A percentile compares a stretch with the other conserved stretches of the same genome.
Conservation (phyloP, 495 filamentous ascomycete species). For the Podospora anserina region DNA sequence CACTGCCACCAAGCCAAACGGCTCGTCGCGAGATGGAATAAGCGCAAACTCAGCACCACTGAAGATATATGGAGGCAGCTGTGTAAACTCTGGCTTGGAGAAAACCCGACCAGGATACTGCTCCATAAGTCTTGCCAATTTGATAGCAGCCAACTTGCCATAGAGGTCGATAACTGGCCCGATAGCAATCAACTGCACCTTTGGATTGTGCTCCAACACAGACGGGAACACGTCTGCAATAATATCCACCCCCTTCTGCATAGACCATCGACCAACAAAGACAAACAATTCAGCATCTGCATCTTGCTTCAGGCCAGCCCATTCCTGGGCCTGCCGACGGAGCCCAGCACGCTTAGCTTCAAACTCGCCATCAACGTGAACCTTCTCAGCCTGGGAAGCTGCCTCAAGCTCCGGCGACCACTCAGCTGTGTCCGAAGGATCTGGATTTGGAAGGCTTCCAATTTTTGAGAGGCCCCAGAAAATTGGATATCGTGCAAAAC, state of each 20-base stretch:
- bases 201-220: constrained; percentile 58
- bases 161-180: constrained; percentile 72
- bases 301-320: constrained; percentile 62
- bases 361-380: constrained; percentile 53
- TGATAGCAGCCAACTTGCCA: constrained; percentile 68
- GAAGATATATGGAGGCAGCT: constrained; percentile 68
- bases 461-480: constrained; percentile 73
- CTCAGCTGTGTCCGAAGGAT: constrained; percentile 66
- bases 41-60: constrained; percentile 73
- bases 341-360: constrained; percentile 55
- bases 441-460: constrained; percentile 67
- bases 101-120: constrained; percentile 66
- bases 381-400: constrained; percentile 40
- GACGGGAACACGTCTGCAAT: constrained; percentile 70
- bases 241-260: constrained; percentile 73
- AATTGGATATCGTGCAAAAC: constrained; percentile 70
- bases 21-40: constrained; percentile 74
- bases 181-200: constrained; percentile 64
- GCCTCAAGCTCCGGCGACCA: constrained; percentile 50
- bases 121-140: constrained; percentile 65
- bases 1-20: constrained; percentile 74
- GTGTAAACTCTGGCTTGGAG: constrained; percentile 71
- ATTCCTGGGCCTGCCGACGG: constrained; percentile 67
- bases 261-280: constrained; percentile 73
- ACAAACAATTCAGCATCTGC: constrained; percentile 68